Base-by-base conservation (phyloP, 2,329 filamentous ascomycete species). In the Harringtonia aguacate region DNA sequence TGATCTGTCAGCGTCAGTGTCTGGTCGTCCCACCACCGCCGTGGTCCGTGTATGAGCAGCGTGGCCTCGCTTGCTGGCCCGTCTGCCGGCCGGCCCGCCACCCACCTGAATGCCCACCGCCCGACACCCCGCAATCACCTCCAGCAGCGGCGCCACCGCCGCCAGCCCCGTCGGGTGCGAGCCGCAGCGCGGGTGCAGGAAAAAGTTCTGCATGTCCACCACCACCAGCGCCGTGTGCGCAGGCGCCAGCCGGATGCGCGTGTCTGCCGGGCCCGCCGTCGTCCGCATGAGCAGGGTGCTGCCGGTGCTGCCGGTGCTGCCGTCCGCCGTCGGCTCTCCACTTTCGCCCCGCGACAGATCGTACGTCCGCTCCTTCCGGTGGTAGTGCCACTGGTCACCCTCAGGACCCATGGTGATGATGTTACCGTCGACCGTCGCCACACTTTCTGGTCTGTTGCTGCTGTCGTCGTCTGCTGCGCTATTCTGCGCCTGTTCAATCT, bases 201-300 rank as follows among this genome's bases (percentile, higher is more conserved):
- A 75, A 59, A 67, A 73, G 53, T 75, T 77, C 55, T 77, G 73
- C 67, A 76, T 72, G 56, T 76, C 73, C 30, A 52, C 45, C 7
- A 52, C 33, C 2, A 52, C 46, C 15, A 52, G 45, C 1, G 50
- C 72, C 12, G 65, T 65, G 18, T 60, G 60, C 12, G 52, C 44
- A 4, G 71, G 65, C 18, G 54, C 73, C 72, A 62, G 65, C 69
- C 52, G 73, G 73, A 58, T 73, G 68, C 64, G 72, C 68, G 57
- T 74, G 70, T 38, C 70, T n/a, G 64, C 63, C 18, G 60, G 59
- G 8, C 53, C 47, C 7, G 69, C 63, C 17, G 60, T 58, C 33
- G 74, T 56, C 10, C 56, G 59, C 39, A 71, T n/a, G n/a, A n/a
- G n/a, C n/a, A n/a, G n/a, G n/a, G n/a, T n/a, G n/a, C n/a, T n/a